Evolutionary conservation across 2,329 filamentous ascomycete species (phyloP), one percentile per base, ranked within the genome.

Genomic region (Shiraia bambusicola): DNA sequence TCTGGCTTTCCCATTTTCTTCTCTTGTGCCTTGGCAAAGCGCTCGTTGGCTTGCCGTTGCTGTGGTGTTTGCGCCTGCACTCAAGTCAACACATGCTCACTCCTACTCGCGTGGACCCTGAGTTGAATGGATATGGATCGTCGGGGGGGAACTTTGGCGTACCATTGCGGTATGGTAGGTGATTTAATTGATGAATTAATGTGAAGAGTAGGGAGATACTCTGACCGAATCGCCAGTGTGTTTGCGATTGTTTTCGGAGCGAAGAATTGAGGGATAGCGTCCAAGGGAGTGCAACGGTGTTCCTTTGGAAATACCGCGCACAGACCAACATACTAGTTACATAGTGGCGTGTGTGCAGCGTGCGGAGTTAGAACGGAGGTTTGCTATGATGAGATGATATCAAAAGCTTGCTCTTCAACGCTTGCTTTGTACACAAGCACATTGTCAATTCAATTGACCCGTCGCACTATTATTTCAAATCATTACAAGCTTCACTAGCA

Each of bases 61-160:
- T 88, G 81, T 57, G 85, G 87, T 56, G 88, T 93, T 84, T 92
- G 87, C 58, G 83, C 86, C 87, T 90, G 40, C 17, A 24, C n/a
- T 15, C n/a, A 11, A 14, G 17, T 38, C n/a, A 38, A 19, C n/a
- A 22, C 19, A 25, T 25, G 10, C n/a, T 28, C 26, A 17, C 7
- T 9, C 19, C 12, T 26, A 12, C 11, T 13, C 19, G 9, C 9
- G 12, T 35, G 37, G 37, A 40, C 37, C 37, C 28, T 41, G 31
- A 17, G 9, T 8, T 13, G 2, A 31, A 28, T 15, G 12, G 15
- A 3, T 6, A 12, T 13, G 13, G 15, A n/a, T n/a, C 7, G 15
- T 22, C 19, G 19, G 19, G 19, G 19, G 19, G 4, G 8, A 9
- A 9, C 11, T 29, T 5, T 29, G 12, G 12, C 14, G 6, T 29